Percentiles rank a stretch among this genome's conserved stretches.
These are phyloP conservation scores for Trypanosoma congolense DNA, from an alignment of 208 protist species.

Conservation along the genomic window DNA sequence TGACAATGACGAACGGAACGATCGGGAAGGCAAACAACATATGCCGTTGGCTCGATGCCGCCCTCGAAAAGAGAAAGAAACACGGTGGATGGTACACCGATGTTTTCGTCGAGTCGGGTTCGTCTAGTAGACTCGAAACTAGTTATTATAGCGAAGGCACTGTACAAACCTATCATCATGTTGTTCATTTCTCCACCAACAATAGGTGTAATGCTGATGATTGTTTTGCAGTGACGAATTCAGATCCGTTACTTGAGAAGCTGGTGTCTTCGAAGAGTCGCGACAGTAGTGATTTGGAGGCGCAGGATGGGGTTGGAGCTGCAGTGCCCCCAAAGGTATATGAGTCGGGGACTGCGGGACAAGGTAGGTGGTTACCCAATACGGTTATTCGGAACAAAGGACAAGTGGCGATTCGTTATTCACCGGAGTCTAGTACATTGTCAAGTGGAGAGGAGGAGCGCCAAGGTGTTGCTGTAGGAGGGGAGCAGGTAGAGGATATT, in stretches of 20 bases:
- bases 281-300: neutral
- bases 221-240: neutral
- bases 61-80: conserved; percentile 29
- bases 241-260: neutral
- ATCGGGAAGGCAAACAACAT: conserved; percentile 49
- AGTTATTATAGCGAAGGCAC: neutral
- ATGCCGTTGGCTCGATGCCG: conserved; percentile 61
- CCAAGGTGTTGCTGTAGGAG: too few relatives aligned
- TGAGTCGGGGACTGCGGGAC: too few relatives aligned
- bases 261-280: neutral
- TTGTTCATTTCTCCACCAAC: neutral
- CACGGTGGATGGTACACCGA: conserved; percentile 56
- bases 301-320: neutral
- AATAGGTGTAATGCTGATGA: neutral
- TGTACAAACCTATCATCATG: neutral
- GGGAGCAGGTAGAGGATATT: too few relatives aligned
- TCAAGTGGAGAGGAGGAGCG: too few relatives aligned
- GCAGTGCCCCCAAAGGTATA: neutral
- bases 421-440: too few relatives aligned
- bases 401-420: too few relatives aligned
- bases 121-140: neutral
- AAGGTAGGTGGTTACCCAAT: too few relatives aligned
- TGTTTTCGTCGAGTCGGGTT: conserved; percentile 21
- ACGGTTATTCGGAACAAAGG: too few relatives aligned
- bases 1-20: conserved; percentile 41